phyloP scores from a whole-genome alignment of 208 protist genomes.

The Leishmania guyanensis region DNA sequence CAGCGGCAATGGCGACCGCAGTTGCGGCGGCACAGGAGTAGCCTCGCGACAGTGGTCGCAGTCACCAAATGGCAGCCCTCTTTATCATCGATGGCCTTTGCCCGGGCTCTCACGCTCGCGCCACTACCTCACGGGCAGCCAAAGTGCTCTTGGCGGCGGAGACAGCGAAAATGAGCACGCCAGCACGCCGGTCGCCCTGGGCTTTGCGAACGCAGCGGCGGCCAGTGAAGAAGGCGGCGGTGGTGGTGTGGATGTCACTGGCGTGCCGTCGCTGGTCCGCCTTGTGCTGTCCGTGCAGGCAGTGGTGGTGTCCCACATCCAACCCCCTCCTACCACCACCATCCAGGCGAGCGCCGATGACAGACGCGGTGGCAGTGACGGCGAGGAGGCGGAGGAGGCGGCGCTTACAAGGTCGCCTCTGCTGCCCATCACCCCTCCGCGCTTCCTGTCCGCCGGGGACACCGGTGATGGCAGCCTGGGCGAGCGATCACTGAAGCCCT shows the following conservation, averaged over 20 bases:
- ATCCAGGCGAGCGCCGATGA: background rate
- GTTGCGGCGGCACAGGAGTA: background rate
- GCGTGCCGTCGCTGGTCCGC: constrained; percentile 19
- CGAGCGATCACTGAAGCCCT: background rate
- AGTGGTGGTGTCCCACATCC: constrained; percentile 21
- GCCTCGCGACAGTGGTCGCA: background rate
- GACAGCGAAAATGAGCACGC: background rate
- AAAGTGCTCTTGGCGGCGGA: background rate
- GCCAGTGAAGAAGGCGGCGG: background rate
- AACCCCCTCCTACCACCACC: background rate
- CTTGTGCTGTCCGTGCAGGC: constrained; percentile 15
- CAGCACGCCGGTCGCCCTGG: background rate
- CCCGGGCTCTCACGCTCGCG: background rate
- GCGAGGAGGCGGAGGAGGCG: constrained; percentile 2
- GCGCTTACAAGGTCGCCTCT: background rate
- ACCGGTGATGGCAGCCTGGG: background rate
- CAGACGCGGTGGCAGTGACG: background rate
- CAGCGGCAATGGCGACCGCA: background rate
- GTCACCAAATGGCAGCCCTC: background rate
- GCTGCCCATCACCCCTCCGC: background rate
- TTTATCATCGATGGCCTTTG: background rate
- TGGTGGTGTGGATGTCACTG: constrained; percentile 2
- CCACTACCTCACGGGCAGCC: background rate
- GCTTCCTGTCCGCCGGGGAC: background rate
- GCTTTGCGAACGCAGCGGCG: background rate